Evolutionary conservation across 352 stramenopile genomes (phyloP), one percentile per base, ranked within the genome.

Genomic region (Phytophthora sp.): DNA sequence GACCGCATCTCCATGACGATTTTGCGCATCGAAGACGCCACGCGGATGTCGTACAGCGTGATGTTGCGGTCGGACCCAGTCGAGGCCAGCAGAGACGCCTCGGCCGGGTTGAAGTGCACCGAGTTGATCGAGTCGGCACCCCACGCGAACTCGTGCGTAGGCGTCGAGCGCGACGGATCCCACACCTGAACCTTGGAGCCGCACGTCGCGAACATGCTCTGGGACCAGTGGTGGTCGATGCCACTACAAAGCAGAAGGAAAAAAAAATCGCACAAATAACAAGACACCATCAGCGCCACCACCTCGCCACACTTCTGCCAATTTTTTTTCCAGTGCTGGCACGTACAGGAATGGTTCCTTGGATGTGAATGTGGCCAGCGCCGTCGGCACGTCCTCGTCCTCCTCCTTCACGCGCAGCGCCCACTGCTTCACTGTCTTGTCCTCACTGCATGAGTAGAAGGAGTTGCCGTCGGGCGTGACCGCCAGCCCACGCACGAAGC

Each of bases 141-240:
- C 92, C 94, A 98, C 26, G 87, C 75, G 46, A 92, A 97, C 61
- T 95, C 89, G 64, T 98, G 92, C 32, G 98, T 96, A 7, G 97
- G 97, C 38, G 97, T 89, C 34, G 89, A 93, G 26, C 97, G 88
- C 39, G 88, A 83, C 6, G 93, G 88, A 68, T 98, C 91, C 98
- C 98, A 99, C 12, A 99, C 80, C 64, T 98, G 88, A 24, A 99
- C 96, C 52, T 97, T 80, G 27, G 87, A 94, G 46, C 85, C 88
- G 66, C 90, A 96, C n/a, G 91, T 97, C 13, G 88, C 91, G 59
- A 99, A 98, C 54, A 95, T 78, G 37, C 87, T 77, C 54, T 99
- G 87, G 54, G 71, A 89, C 96, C 96, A 99, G 66, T 99, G 96
- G 80, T 99, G 97, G 75, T 99, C 97, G 44, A 99, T 97, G 12